phyloP scores from a whole-genome alignment of 306 rosid species.

The Prunus kanzakura region DNA sequence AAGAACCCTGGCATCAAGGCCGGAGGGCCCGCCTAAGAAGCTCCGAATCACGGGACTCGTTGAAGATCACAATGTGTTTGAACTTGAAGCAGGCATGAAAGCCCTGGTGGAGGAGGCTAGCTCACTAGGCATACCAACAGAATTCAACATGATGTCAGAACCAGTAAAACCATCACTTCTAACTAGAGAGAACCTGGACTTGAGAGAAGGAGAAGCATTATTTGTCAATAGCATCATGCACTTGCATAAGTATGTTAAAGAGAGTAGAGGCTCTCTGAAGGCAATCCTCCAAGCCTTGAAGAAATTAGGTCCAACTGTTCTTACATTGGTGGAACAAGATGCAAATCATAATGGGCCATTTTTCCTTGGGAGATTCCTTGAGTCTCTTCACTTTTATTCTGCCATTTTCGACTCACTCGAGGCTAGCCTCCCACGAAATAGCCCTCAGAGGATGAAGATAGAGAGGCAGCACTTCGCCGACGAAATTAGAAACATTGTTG shows the following conservation, averaged over 20 bases:
- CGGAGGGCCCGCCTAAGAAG: conserved; percentile 55
- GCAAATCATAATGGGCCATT: conserved; percentile 84
- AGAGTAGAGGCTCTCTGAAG: conserved; percentile 67
- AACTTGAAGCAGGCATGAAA: conserved; percentile 43
- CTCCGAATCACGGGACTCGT: conserved; percentile 55
- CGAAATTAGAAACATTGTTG: conserved; percentile 56
- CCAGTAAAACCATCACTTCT: conserved; percentile 45
- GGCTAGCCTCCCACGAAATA: conserved; percentile 50
- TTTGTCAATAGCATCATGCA: conserved; percentile 56
- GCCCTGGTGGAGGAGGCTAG: conserved; percentile 56
- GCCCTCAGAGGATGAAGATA: conserved; percentile 58
- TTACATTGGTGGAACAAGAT: conserved; percentile 73
- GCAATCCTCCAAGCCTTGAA: conserved; percentile 63
- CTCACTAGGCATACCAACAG: conserved; percentile 48
- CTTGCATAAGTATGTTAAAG: conserved; percentile 60
- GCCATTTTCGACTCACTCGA: conserved; percentile 78
- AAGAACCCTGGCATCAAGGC: conserved; percentile 61
- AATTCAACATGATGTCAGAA: conserved; percentile 43
- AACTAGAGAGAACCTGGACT: conserved; percentile 50
- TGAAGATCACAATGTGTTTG: conserved; percentile 20
- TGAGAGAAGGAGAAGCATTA: conserved; percentile 65
- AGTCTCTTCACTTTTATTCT: conserved; percentile 73
- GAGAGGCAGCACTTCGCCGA: conserved; percentile 57
- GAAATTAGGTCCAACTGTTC: conserved; percentile 48
- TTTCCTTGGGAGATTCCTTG: conserved; percentile 74